Evolutionary conservation across 495 filamentous ascomycete genomes (phyloP), one percentile per base, ranked within the genome.

Genomic region (Pseudoneurospora amorphoporcata): DNA sequence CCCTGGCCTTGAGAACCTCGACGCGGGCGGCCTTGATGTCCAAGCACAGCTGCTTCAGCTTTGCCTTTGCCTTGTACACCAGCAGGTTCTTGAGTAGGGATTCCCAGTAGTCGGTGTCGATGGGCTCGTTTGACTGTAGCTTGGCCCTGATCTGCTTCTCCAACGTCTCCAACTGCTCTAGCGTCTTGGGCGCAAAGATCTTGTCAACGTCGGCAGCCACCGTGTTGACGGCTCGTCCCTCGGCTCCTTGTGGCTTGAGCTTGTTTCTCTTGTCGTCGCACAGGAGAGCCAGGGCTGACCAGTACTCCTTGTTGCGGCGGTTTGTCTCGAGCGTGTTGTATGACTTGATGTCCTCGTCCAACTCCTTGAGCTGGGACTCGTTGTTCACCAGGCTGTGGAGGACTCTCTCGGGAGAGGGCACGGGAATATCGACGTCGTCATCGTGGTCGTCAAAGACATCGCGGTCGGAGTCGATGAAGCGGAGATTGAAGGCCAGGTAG

Each of bases 71-170:
- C 81, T 98, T 98, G 89, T 92, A 97, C 4, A 97, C 89, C 16
- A 90, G 84, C 47, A 99, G 83, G 77, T 91, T 97, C 74, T 90
- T 88, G 68, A 98, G 85, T 3, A 99, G 86, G 76, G 96, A 92
- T 75, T 97, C 94, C 95, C 95, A 99, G 80, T 98, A 99, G 79
- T 99, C 95, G 4, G 91, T 92, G 83, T 99, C 96, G 77, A 98
- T 94, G 10, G 92, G 91, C 79, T 98, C 94, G 74, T 97, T 90
- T 14, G 93, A 95, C 53, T 90, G 86, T 45, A 99, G 80, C 81
- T 98, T 99, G 9, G 83, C 83, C 74, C 87, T 88, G 75, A 99
- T 94, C 80, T 97, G 94, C 70, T 84, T 87, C 82, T 98, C 95
- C 37, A 99, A 84, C 29, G 85, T 86, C 79, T 94, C 89, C 7